Evolutionary conservation across 257 asterid genomes (phyloP).

Genomic region (Gentiana macrophylla): DNA sequence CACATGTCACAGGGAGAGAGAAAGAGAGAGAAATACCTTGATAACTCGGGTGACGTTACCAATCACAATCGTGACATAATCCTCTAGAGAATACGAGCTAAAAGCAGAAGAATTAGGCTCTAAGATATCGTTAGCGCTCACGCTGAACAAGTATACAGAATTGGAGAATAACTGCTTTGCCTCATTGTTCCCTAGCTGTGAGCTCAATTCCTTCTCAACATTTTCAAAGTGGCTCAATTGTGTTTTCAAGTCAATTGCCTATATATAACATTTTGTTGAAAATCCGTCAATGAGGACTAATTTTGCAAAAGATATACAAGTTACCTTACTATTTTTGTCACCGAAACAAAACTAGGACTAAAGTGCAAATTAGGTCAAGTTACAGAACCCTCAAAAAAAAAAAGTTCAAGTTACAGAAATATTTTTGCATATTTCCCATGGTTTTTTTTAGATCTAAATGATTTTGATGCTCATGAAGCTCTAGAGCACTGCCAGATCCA

Average conservation of each 20-base stretch:
- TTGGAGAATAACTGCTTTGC: slow-evolving; percentile 20
- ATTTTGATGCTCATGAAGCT: too few species aligned
- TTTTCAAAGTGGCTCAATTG: slow-evolving; percentile 30
- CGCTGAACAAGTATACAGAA: slow-evolving; percentile 25
- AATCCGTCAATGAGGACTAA: too few species aligned
- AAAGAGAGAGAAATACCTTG: slow-evolving; percentile 6
- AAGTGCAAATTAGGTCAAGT: too few species aligned
- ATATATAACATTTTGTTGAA: too few species aligned
- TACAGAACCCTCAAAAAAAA: too few species aligned
- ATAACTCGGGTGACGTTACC: slow-evolving; percentile 12
- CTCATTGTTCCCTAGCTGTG: slow-evolving; percentile 11
- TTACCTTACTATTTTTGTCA: slow-evolving; percentile 1
- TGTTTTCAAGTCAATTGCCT: slow-evolving; percentile 49
- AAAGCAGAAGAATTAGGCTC: slow-evolving; percentile 1
- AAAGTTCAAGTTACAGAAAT: too few species aligned
- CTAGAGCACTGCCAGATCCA: too few species aligned
- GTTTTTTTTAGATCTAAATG: background rate
- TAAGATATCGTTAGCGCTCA: slow-evolving; percentile 11
- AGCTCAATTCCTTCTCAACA: slow-evolving; percentile 21
- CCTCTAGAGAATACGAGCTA: background rate
- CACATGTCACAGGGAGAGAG: too few species aligned
- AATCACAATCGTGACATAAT: slow-evolving; percentile 6
- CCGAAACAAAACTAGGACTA: too few species aligned
- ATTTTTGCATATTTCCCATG: too few species aligned
- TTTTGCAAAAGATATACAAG: slow-evolving; percentile 6